These are phyloP conservation scores for Elongisporangium anandrum DNA, from an alignment of 352 stramenopile genomes.

Conservation along the genomic window DNA sequence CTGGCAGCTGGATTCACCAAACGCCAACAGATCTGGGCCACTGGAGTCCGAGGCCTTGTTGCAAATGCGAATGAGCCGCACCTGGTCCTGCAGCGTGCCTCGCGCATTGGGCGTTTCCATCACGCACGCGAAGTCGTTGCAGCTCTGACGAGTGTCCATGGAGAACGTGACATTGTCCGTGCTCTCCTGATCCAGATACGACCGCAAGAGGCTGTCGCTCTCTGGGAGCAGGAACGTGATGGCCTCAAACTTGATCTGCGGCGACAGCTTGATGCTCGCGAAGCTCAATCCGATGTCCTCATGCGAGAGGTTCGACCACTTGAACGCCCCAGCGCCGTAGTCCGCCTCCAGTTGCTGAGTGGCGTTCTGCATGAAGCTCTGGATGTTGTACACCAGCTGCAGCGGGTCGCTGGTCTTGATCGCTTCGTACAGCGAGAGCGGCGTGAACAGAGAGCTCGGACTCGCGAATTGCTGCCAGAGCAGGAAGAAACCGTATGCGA, in stretches of 20 bases:
- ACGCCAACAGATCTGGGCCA: not conserved
- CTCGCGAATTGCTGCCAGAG: not conserved
- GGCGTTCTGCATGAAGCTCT: not conserved
- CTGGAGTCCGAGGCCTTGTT: not conserved
- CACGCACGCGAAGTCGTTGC: not conserved
- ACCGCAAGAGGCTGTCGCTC: not conserved
- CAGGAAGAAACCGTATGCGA: not conserved
- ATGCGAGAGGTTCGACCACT: not conserved
- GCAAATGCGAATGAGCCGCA: not conserved
- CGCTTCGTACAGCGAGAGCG: not conserved
- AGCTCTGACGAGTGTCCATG: not conserved
- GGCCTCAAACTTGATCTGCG: not conserved
- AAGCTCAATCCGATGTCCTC: not conserved
- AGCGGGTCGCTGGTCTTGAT: not conserved
- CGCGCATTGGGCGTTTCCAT: not conserved
- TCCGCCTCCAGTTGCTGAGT: not conserved
- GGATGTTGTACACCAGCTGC: not conserved
- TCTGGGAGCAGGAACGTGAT: not conserved
- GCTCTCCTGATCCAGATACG: not conserved
- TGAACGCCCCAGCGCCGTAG: not conserved
- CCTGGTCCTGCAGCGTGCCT: constrained; percentile 1
- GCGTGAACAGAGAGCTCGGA: not conserved
- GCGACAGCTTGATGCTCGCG: not conserved
- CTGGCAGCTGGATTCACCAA: not conserved
- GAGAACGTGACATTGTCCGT: not conserved